A percentile compares a stretch with the other conserved stretches of the same genome.
Conservation (phyloP, 495 filamentous ascomycete genomes). For the Evernia prunastri region DNA sequence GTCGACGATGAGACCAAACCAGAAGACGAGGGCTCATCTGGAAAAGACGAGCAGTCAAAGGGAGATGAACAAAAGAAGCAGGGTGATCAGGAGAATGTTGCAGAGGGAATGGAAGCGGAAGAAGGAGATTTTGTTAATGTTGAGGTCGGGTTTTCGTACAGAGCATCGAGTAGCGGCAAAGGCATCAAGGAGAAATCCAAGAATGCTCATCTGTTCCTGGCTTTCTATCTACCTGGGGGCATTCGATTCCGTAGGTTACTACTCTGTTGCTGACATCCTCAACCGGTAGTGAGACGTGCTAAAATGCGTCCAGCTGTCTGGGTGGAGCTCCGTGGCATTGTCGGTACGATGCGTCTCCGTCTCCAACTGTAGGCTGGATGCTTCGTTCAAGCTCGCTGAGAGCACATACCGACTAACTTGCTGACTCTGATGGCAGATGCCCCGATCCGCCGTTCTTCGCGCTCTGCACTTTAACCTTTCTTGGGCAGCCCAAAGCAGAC, state of each 20-base stretch:
- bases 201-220: constrained; percentile 62
- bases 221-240: constrained; percentile 57
- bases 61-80: constrained; percentile 27
- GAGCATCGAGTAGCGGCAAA: constrained; percentile 49
- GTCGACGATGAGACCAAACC: constrained; percentile 22
- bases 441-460: constrained; percentile 69
- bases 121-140: constrained; percentile 68
- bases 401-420: not conserved
- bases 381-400: not conserved
- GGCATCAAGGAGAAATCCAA: constrained; percentile 54
- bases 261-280: not conserved
- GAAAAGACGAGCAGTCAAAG: constrained; percentile 26
- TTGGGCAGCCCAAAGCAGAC: constrained; percentile 71
- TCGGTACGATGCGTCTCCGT: constrained; percentile 57
- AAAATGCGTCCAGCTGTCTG: constrained; percentile 47
- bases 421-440: constrained; percentile 26
- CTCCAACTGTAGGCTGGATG: constrained; percentile 45
- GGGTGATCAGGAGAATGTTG: constrained; percentile 42
- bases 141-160: constrained; percentile 64
- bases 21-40: constrained; percentile 21
- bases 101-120: constrained; percentile 65
- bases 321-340: constrained; percentile 62
- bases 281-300: constrained; percentile 8
- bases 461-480: constrained; percentile 61
- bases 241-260: constrained; percentile 44